Evolutionary conservation across 805 yeast genomes (phyloP), one percentile per base, ranked within the genome.

Genomic region (Metschnikowia bowlesiae): DNA sequence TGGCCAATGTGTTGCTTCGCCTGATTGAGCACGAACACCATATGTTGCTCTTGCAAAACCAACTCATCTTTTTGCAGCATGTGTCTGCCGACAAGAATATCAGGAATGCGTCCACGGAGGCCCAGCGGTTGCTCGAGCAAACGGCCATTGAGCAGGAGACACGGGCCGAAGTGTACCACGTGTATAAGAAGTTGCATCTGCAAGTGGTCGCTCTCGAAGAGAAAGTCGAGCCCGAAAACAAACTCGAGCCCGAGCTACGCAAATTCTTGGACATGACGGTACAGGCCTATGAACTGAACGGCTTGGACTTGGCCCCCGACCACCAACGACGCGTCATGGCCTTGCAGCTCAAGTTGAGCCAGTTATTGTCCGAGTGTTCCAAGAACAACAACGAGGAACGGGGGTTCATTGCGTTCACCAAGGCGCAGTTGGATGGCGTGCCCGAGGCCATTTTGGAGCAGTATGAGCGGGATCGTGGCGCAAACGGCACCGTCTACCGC

Each of bases 381-480:
- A 84, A 82, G 58, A 85, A 85, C 62, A 69, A 82, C 50, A 89
- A 86, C 50, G 92, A 85, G 65, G 89, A 86, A 61, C 78, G 79
- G 14, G 91, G 81, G 33, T 80, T 61, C 58, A 59, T 85, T 32
- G 54, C 74, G 28, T 87, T 87, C 65, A 76, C 89, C 36, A 67
- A 65, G 50, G 84, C 83, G 47, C 84, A 89, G 62, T 73, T 89
- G 39, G 79, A 74, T 8, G 96, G 96, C 37, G 85, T 89, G 39
- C 91, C 96, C 2, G 75, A 76, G 37, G 81, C 80, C 50, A 80
- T 80, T 2, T 57, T 86, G 56, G 75, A 74, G 16, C 85, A 79
- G 61, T 84, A 83, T 60, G 85, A 78, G 48, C 68, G 66, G 50
- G 68, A 67, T 9, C 76, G 70, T 18, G 79, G 71, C n/a, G 74